phyloP scores from a whole-genome alignment of 768 basidiomycete genomes.

The Suillus brevipes region DNA sequence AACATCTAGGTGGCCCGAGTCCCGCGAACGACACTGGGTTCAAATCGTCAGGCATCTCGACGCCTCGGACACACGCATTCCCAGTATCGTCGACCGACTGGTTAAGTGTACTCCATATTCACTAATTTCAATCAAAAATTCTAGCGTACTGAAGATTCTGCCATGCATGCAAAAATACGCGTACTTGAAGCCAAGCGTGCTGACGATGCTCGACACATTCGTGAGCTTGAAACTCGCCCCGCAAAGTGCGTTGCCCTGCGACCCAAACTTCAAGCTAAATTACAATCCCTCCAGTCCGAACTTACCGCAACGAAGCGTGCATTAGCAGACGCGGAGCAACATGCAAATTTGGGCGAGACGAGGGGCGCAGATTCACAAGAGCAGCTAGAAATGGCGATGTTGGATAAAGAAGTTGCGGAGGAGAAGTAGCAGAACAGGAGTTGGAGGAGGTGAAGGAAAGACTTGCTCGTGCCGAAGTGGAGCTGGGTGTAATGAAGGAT shows the following conservation, averaged over 20 bases:
- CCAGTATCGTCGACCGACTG: too few species aligned
- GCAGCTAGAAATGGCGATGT: conserved; percentile 90
- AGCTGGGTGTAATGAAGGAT: conserved; percentile 76
- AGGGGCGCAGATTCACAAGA: conserved; percentile 80
- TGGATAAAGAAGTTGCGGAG: conserved; percentile 97
- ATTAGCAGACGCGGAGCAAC: conserved; percentile 72
- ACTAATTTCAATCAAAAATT: conserved; percentile 14
- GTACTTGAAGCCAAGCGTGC: conserved; percentile 84
- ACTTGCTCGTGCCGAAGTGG: conserved; percentile 78
- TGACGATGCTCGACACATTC: conserved; percentile 85
- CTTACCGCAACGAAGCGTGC: conserved; percentile 74
- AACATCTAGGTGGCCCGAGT: conserved; percentile 55
- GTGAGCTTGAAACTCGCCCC: conserved; percentile 82
- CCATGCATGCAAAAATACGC: conserved; percentile 73
- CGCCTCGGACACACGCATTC: too few species aligned
- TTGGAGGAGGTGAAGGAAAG: conserved; percentile 78
- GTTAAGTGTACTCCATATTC: not conserved
- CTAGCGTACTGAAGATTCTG: conserved; percentile 36
- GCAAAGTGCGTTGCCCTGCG: conserved; percentile 79
- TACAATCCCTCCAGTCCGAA: conserved; percentile 78
- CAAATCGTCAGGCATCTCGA: too few species aligned
- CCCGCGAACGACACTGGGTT: conserved; percentile 66
- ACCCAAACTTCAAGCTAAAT: conserved; percentile 88
- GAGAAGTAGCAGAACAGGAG: conserved; percentile 78
- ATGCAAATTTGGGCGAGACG: conserved; percentile 68